Base-by-base conservation (phyloP, 2,329 filamentous ascomycete genomes). In the Byssothecium circinans region DNA sequence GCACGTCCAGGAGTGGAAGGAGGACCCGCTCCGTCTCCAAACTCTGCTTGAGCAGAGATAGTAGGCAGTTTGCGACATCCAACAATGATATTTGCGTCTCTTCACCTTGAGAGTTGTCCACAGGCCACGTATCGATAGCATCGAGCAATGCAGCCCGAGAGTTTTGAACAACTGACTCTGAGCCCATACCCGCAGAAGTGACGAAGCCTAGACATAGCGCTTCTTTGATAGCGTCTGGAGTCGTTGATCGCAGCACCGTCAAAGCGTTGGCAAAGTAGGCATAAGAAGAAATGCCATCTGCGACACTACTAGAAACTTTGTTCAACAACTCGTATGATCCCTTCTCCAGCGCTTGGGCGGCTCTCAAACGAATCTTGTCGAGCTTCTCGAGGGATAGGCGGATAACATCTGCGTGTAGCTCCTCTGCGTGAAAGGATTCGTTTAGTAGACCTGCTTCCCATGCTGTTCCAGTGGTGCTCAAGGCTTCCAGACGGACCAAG, bases 381-480 rank as follows among this genome's bases (percentile, higher is more conserved):
- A 97, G 79, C 67, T 95, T 96, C 71, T 99, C 94, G 0, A 88
- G 82, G 2, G 90, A 85, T 12, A 97, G 78, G 1, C 91, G 82
- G 25, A 89, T 75, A 2, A 82, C 65, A 38, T 75, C 73, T 12
- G 63, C 61, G 33, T 63, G 58, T n/a, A 73, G 47, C 7, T 57
- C 20, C 17, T 58, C 40, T 18, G 61, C 57, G 3, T 47, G 44
- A 17, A 41, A 45, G 2, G 56, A 50, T 7, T 50, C 46, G n/a
- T 44, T 32, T 4, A 50, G 51, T 15, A 67, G 52, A 8, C 42
- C 56, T 23, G 47, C 47, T n/a, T 49, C 49, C 62, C 67, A 73
- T 6, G 65, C 67, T 27, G 64, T 65, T 72, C 80, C 83, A 1
- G 90, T 76, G 2, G 83, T 83, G 50, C 82, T 80, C 11, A 96